phyloP scores from a whole-genome alignment of 306 rosid species.

The Adenanthera pavonina region DNA sequence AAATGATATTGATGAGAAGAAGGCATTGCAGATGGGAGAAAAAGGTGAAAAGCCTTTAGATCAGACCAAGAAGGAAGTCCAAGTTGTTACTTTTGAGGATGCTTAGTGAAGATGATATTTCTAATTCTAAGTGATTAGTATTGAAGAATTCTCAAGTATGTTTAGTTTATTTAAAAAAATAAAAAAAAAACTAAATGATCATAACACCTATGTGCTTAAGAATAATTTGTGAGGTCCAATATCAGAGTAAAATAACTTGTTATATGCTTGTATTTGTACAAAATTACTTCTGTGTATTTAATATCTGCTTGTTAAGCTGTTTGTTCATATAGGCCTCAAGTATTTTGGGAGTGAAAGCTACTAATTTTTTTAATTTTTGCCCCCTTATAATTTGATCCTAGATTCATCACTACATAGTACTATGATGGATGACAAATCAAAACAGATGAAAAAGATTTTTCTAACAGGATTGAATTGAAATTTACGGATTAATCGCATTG shows the following conservation, averaged over 20 bases:
- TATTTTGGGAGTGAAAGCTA: conserved; percentile 10
- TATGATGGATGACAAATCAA: no score
- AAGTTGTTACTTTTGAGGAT: conserved; percentile 2
- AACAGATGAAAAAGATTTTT: no score
- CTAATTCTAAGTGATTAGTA: not conserved
- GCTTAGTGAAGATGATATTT: not conserved
- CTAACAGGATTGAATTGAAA: no score
- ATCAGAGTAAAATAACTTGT: not conserved
- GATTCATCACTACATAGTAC: no score
- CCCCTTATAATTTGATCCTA: no score
- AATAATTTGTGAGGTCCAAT: not conserved
- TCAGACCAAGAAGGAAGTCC: conserved; percentile 31
- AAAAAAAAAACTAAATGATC: not conserved
- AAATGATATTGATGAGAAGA: conserved; percentile 34
- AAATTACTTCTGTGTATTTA: not conserved
- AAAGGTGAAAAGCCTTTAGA: conserved; percentile 19
- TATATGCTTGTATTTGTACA: not conserved
- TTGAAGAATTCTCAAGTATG: not conserved
- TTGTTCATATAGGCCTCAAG: not conserved
- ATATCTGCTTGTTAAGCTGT: conserved; percentile 7
- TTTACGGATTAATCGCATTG: no score
- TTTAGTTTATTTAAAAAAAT: not conserved
- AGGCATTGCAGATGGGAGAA: not conserved
- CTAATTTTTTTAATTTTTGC: no score
- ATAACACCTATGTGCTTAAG: not conserved